A percentile compares a stretch with the other conserved stretches of the same genome.
Evolutionary conservation across 129 eudicot species (phyloP).

Genomic region (Tagetes erecta): DNA sequence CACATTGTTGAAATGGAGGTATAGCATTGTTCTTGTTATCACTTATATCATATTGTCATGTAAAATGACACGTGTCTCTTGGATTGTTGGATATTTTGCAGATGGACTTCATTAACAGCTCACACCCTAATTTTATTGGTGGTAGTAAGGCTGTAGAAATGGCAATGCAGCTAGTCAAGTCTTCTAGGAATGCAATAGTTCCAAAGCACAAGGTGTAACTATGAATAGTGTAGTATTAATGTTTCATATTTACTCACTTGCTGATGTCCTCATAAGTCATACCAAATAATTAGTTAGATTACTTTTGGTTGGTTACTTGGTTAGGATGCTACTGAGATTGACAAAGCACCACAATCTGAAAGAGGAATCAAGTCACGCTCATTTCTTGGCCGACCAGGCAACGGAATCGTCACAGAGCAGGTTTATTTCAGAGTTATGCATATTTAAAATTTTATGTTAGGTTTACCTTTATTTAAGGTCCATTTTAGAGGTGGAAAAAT

Average conservation of each 20-base stretch:
- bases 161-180: constrained; percentile 64
- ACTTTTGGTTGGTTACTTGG: background rate
- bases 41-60: background rate
- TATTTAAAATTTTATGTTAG: background rate
- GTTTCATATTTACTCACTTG: constrained; percentile 1
- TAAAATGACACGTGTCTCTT: background rate
- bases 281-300: background rate
- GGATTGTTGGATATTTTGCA: constrained; percentile 22
- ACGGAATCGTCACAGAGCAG: constrained; percentile 82
- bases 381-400: constrained; percentile 65
- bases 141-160: constrained; percentile 91
- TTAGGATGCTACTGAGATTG: constrained; percentile 77
- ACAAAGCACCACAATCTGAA: constrained; percentile 72
- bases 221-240: constrained; percentile 1
- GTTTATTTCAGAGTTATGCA: constrained; percentile 36
- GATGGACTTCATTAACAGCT: constrained; percentile 99
- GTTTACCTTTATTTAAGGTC: background rate
- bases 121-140: constrained; percentile 94
- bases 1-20: constrained; percentile 99
- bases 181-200: constrained; percentile 51
- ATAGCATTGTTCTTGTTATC: constrained; percentile 1
- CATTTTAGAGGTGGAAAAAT: background rate
- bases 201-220: constrained; percentile 59
- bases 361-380: constrained; percentile 74
- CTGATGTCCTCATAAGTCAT: background rate